These are phyloP conservation scores for Citrus sinensis DNA, from an alignment of 345 rosid genomes.

Conservation along the genomic window DNA sequence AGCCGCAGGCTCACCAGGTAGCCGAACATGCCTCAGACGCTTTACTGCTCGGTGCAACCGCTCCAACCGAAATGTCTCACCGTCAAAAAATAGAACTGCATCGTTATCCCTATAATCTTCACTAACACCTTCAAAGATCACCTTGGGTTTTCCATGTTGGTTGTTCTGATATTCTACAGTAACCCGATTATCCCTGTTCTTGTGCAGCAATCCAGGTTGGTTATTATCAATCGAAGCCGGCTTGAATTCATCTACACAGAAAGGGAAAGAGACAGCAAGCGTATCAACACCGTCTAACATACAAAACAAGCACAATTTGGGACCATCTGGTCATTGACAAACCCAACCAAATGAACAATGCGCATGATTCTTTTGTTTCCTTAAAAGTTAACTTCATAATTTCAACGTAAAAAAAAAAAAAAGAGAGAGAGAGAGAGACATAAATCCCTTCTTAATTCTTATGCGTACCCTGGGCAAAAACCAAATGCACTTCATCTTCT, in stretches of 20 bases:
- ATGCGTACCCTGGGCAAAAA: neutral
- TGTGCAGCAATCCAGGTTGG: slow-evolving; percentile 55
- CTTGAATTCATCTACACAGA: slow-evolving; percentile 67
- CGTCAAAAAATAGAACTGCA: slow-evolving; percentile 69
- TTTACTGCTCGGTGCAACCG: slow-evolving; percentile 67
- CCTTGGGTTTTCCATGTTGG: slow-evolving; percentile 65
- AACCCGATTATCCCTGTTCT: slow-evolving; percentile 64
- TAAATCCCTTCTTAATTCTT: neutral
- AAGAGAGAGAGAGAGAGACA: neutral
- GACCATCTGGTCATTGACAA: neutral
- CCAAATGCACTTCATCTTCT: neutral
- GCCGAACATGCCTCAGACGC: slow-evolving; percentile 52
- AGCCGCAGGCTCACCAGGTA: slow-evolving; percentile 49
- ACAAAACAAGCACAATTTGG: neutral
- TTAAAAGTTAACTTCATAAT: neutral
- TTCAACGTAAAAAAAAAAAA: neutral
- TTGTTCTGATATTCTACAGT: slow-evolving; percentile 74
- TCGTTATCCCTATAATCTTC: slow-evolving; percentile 74
- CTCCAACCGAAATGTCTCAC: slow-evolving; percentile 60
- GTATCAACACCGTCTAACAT: neutral
- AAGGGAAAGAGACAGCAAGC: neutral
- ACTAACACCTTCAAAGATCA: slow-evolving; percentile 59
- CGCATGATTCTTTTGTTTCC: neutral
- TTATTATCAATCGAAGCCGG: slow-evolving; percentile 75
- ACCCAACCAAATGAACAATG: neutral